phyloP scores from a whole-genome alignment of 257 asterid species.

The Nicotiana paniculata region DNA sequence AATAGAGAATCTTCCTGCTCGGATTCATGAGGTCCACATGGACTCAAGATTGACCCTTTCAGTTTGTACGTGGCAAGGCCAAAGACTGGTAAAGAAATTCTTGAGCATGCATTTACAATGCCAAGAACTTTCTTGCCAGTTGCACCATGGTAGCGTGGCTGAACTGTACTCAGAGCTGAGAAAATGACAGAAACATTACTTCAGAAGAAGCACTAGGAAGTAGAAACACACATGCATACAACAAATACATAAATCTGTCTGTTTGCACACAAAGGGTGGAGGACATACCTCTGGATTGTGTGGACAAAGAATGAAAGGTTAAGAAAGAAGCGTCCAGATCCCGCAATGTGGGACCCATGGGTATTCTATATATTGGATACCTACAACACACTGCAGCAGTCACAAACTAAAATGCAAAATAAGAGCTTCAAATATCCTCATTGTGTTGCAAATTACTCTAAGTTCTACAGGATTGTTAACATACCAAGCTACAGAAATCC shows the following conservation, averaged over 20 bases:
- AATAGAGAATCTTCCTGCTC: slow-evolving; percentile 56
- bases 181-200: slow-evolving; percentile 1
- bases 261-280: slow-evolving; percentile 2
- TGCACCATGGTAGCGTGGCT: slow-evolving; percentile 31
- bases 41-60: slow-evolving; percentile 51
- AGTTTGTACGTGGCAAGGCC: slow-evolving; percentile 80
- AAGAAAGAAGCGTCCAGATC: slow-evolving; percentile 33
- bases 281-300: slow-evolving; percentile 46
- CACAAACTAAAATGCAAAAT: slow-evolving; percentile 10
- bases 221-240: background rate
- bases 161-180: slow-evolving; percentile 41
- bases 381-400: slow-evolving; percentile 31
- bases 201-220: background rate
- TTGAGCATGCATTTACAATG: slow-evolving; percentile 31
- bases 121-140: slow-evolving; percentile 28
- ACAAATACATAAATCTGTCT: background rate
- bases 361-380: slow-evolving; percentile 48
- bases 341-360: slow-evolving; percentile 28
- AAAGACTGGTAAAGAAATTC: slow-evolving; percentile 59
- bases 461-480: slow-evolving; percentile 4
- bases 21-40: slow-evolving; percentile 47
- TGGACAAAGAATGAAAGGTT: slow-evolving; percentile 44
- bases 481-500: slow-evolving; percentile 93
- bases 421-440: slow-evolving; percentile 4
- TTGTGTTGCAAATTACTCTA: background rate